phyloP scores from a whole-genome alignment of 176 grass and related monocot species.

The Lolium multiflorum region DNA sequence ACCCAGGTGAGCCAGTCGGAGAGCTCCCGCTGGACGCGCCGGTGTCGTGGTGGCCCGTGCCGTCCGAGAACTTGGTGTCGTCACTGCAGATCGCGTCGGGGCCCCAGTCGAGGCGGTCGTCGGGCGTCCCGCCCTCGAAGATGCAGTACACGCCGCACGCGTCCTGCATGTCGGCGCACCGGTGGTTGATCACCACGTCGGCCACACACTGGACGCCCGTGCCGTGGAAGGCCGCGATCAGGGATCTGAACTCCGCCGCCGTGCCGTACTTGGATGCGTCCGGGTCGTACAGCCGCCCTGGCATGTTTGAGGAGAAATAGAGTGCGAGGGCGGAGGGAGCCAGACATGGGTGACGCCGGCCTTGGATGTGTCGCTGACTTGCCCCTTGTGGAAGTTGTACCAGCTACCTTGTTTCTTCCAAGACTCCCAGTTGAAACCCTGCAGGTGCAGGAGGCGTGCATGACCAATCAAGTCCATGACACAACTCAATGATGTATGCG shows the following conservation, averaged over 20 bases:
- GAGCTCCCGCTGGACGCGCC: constrained; percentile 75
- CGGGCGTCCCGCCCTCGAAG: constrained; percentile 72
- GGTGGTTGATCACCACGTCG: constrained; percentile 60
- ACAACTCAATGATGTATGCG: background rate
- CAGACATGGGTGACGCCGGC: constrained; percentile 73
- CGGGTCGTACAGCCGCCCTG: constrained; percentile 69
- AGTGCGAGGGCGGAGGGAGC: constrained; percentile 83
- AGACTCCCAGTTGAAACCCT: constrained; percentile 91
- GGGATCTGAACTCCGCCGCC: constrained; percentile 50
- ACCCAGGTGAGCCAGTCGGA: constrained; percentile 76
- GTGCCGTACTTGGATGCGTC: constrained; percentile 76
- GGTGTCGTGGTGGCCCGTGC: constrained; percentile 61
- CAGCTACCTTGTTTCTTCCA: constrained; percentile 69
- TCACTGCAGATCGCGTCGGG: constrained; percentile 73
- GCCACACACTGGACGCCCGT: constrained; percentile 54
- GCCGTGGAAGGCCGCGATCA: constrained; percentile 57
- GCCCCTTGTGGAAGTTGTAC: constrained; percentile 61
- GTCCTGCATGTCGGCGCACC: constrained; percentile 49
- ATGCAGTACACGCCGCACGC: constrained; percentile 61
- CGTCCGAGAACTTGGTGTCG: constrained; percentile 57
- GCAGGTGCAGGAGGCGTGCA: constrained; percentile 6
- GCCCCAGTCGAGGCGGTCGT: constrained; percentile 73
- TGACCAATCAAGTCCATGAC: background rate
- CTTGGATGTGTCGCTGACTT: constrained; percentile 57
- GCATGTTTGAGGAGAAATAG: constrained; percentile 75